These are phyloP conservation scores for Microstroma glucosiphilum DNA, from an alignment of 1,284 basidiomycete species.

Conservation along the genomic window DNA sequence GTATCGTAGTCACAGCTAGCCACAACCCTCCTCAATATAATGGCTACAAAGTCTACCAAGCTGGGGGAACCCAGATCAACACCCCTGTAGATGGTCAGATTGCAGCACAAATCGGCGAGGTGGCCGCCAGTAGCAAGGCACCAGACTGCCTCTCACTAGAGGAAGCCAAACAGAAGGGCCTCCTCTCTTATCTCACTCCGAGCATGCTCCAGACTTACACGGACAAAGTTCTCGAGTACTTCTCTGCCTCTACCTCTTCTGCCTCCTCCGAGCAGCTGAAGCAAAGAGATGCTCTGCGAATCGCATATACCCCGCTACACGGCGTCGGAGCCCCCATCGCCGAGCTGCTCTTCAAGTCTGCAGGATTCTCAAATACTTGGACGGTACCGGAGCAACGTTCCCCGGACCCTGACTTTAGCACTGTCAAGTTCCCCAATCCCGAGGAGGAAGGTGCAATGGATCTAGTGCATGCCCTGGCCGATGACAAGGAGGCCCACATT, in stretches of 20 bases:
- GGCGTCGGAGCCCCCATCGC: constrained; percentile 32
- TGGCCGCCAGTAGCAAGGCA: constrained; percentile 21
- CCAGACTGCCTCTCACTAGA: constrained; percentile 16
- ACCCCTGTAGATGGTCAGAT: constrained; percentile 37
- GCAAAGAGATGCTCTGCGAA: constrained; percentile 2
- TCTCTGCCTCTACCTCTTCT: constrained; percentile 11
- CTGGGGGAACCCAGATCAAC: constrained; percentile 41
- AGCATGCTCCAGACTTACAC: constrained; percentile 31
- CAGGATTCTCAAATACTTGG: constrained; percentile 28
- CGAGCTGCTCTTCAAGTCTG: constrained; percentile 11
- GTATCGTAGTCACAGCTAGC: constrained; percentile 39
- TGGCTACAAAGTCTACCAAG: constrained; percentile 41
- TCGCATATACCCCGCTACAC: constrained; percentile 40
- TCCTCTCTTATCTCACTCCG: constrained; percentile 21
- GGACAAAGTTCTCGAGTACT: constrained; percentile 16
- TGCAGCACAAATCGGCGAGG: constrained; percentile 28
- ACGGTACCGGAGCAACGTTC: constrained; percentile 35
- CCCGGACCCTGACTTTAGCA: constrained; percentile 40
- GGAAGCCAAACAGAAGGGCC: constrained; percentile 17
- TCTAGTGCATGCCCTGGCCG: constrained; percentile 35
- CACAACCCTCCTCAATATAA: constrained; percentile 46
- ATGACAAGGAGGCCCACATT: constrained; percentile 26
- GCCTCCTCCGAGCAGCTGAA: constrained; percentile 11
- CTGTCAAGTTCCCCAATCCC: constrained; percentile 41
- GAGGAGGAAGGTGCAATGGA: constrained; percentile 40